Evolutionary conservation across 2,329 filamentous ascomycete species (phyloP), one percentile per base, ranked within the genome.

Genomic region (Fusarium redolens): DNA sequence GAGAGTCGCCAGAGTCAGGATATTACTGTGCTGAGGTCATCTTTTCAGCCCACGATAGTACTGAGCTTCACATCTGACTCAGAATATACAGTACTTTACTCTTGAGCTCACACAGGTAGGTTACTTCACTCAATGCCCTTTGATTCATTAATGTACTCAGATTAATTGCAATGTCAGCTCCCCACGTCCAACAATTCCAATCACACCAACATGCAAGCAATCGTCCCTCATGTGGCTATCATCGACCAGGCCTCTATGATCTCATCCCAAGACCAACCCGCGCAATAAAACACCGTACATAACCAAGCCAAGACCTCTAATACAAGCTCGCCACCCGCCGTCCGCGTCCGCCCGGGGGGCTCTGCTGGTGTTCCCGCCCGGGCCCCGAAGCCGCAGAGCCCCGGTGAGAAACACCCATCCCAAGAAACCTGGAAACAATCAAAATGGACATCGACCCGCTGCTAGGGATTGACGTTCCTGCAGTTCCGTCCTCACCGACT

Each of bases 401-500:
- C 74, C 64, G 69, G 58, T 45, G 63, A 33, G 58, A 37, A 35
- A 45, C 56, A 51, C 3, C 22, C 35, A n/a, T 54, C 50, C 12
- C 22, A 52, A 38, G 50, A 52, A 52, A 52, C 50, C 33, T 54
- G 48, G 37, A 35, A 55, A 40, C 61, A 51, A 64, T 30, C 60
- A 37, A 44, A 59, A 61, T 28, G 43, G 43, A 28, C 31, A 37
- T 50, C 38, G 68, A 61, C 56, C 58, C 61, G 72, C 64, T 68
- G 45, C 73, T 66, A 73, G 71, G 71, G 47, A 75, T 76, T 50
- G 55, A 37, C 31, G 75, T 77, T 74, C 75, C 73, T 78, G 72
- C 67, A 73, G 71, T 71, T 69, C 71, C 71, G 73, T 17, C 56
- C 68, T 78, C 76, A 78, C 76, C 76, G 76, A 78, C 76, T 72